Conservation (phyloP, 352 stramenopile species). For the Pelagophyceae sp. region DNA sequence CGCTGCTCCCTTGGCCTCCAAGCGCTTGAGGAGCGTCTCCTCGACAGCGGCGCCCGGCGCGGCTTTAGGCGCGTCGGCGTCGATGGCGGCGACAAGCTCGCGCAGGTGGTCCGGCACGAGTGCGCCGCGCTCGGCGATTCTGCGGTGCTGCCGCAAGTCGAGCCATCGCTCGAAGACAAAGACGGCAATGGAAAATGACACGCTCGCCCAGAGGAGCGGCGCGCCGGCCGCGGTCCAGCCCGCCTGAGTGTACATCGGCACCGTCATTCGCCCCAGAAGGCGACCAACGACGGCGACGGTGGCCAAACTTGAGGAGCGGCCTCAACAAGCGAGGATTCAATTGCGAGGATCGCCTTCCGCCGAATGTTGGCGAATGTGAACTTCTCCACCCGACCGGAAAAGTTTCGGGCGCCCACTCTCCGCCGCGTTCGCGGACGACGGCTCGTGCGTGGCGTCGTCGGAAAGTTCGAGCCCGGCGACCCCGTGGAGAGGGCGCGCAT, state of each 20-base stretch:
- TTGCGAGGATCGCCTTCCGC: no score
- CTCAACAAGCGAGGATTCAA: no score
- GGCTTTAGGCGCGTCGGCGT: slow-evolving; percentile 27
- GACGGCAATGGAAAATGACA: slow-evolving; percentile 75
- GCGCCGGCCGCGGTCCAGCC: background rate
- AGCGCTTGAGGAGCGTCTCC: slow-evolving; percentile 59
- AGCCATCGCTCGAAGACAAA: slow-evolving; percentile 84
- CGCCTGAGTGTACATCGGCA: background rate
- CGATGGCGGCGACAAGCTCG: slow-evolving; percentile 43
- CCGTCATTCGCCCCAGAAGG: background rate
- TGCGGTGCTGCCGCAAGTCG: slow-evolving; percentile 72
- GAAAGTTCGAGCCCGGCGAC: no score
- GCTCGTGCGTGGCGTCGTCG: no score
- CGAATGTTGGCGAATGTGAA: no score
- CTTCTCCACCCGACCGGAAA: no score
- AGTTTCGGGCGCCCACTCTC: no score
- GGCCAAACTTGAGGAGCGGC: no score
- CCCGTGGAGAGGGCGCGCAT: no score
- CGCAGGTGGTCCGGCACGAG: slow-evolving; percentile 46
- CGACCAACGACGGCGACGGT: no score
- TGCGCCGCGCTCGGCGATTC: slow-evolving; percentile 66
- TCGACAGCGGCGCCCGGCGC: slow-evolving; percentile 26
- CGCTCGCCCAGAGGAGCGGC: slow-evolving; percentile 24
- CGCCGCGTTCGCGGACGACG: no score
- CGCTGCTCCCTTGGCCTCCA: slow-evolving; percentile 77